phyloP scores from a whole-genome alignment of 2,329 filamentous ascomycete species.

The Juglanconis juglandina region DNA sequence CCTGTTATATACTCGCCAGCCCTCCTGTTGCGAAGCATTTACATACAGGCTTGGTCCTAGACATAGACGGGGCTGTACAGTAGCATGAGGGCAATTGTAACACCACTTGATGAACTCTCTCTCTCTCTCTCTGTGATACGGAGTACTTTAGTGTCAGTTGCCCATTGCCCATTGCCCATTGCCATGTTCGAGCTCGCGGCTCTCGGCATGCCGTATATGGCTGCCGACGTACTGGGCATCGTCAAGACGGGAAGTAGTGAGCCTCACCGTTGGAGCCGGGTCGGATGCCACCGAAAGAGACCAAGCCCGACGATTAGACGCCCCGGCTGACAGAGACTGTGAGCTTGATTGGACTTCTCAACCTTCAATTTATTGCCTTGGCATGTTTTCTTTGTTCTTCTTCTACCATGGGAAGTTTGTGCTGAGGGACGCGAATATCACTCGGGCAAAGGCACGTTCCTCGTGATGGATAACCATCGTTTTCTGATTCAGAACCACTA shows the following conservation, averaged over 20 bases:
- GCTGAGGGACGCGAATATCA: not conserved
- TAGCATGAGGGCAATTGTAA: conserved; percentile 11
- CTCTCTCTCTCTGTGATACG: not conserved
- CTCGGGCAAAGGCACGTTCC: not conserved
- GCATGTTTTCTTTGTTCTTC: too few species aligned
- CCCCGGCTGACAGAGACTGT: not conserved
- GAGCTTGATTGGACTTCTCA: not conserved
- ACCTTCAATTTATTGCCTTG: not conserved
- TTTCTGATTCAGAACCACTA: conserved; percentile 19
- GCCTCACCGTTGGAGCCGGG: not conserved
- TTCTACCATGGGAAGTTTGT: not conserved
- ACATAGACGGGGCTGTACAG: not conserved
- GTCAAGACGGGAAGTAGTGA: not conserved
- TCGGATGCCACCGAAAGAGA: not conserved
- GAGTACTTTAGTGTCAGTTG: too few species aligned
- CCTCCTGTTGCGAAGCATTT: not conserved
- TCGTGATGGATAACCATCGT: conserved; percentile 18
- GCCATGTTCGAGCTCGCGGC: not conserved
- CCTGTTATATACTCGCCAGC: conserved; percentile 7
- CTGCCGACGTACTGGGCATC: not conserved
- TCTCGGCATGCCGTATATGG: not conserved
- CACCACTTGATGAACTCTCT: not conserved
- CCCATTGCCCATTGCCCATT: too few species aligned
- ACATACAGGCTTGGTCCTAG: not conserved
- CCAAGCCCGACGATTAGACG: not conserved